phyloP scores from a whole-genome alignment of 306 rosid species.

The Cucumis hystrix region DNA sequence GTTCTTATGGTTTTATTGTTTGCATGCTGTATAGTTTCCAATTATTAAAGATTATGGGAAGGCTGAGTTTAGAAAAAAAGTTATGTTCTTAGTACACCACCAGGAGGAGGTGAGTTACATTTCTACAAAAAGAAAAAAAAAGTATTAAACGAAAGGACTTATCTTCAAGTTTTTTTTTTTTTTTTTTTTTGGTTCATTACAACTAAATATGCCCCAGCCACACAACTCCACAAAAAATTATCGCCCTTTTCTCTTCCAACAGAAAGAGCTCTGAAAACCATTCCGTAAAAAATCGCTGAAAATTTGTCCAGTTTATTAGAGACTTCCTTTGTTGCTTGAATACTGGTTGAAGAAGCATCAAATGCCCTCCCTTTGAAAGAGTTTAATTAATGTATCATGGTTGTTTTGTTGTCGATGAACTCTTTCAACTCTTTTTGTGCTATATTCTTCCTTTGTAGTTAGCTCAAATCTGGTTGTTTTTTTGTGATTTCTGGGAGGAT shows the following conservation, averaged over 20 bases:
- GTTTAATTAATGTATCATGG: too few species aligned
- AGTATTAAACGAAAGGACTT: not conserved
- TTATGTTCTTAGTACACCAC: not conserved
- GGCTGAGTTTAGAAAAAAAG: not conserved
- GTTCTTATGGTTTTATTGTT: too few species aligned
- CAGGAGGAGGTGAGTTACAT: not conserved
- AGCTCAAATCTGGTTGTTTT: too few species aligned
- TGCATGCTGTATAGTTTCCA: too few species aligned
- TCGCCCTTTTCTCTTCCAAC: too few species aligned
- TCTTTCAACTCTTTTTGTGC: too few species aligned
- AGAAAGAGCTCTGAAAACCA: too few species aligned
- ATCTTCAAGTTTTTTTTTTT: not conserved
- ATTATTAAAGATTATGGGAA: not conserved
- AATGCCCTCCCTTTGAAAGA: not conserved
- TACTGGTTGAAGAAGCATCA: not conserved
- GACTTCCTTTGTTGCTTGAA: not conserved
- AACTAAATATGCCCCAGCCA: too few species aligned
- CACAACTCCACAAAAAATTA: too few species aligned
- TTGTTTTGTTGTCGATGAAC: too few species aligned
- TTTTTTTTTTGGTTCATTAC: not conserved
- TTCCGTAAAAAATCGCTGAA: not conserved
- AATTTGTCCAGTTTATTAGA: not conserved
- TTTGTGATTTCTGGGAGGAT: too few species aligned
- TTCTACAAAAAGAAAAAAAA: not conserved
- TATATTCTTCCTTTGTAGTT: too few species aligned